Evolutionary conservation across 768 basidiomycete species (phyloP).

Genomic region (Leccinum uliginosum): DNA sequence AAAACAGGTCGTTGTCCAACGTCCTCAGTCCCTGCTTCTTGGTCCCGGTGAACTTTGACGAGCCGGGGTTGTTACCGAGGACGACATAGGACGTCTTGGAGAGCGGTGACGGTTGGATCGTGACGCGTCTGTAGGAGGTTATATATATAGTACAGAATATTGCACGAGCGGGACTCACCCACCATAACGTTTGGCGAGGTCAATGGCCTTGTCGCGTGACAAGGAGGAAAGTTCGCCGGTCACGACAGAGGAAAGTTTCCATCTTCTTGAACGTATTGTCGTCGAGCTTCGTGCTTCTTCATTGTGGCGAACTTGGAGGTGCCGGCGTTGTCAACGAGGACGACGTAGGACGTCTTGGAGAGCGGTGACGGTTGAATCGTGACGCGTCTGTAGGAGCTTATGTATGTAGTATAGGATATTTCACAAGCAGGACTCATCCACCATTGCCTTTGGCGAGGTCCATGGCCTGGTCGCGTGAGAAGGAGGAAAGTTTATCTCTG

Average conservation of each 20-base stretch:
- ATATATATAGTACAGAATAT: too few relatives aligned
- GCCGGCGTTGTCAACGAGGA: slow-evolving; percentile 86
- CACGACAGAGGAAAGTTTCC: slow-evolving; percentile 87
- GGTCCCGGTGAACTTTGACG: slow-evolving; percentile 82
- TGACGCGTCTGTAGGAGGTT: too few relatives aligned
- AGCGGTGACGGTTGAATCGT: slow-evolving; percentile 90
- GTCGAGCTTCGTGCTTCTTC: slow-evolving; percentile 76
- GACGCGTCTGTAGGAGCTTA: slow-evolving; percentile 32
- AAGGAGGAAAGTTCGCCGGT: slow-evolving; percentile 92
- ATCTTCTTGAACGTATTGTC: too few relatives aligned
- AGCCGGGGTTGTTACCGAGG: slow-evolving; percentile 83
- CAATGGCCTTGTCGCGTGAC: slow-evolving; percentile 80
- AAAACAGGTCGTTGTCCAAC: slow-evolving; percentile 88
- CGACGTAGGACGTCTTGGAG: slow-evolving; percentile 82
- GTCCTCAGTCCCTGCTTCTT: slow-evolving; percentile 74
- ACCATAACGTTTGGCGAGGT: slow-evolving; percentile 89
- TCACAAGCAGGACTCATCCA: slow-evolving; percentile 70
- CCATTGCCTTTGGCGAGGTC: slow-evolving; percentile 92
- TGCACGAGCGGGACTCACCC: too few relatives aligned
- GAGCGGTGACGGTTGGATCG: too few relatives aligned
- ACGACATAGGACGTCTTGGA: slow-evolving; percentile 88
- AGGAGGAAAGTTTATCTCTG: slow-evolving; percentile 84
- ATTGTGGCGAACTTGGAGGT: slow-evolving; percentile 85
- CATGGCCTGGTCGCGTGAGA: slow-evolving; percentile 81
- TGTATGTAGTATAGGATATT: too few relatives aligned